phyloP scores from a whole-genome alignment of 495 filamentous ascomycete species.

The Lophiotrema nucula region DNA sequence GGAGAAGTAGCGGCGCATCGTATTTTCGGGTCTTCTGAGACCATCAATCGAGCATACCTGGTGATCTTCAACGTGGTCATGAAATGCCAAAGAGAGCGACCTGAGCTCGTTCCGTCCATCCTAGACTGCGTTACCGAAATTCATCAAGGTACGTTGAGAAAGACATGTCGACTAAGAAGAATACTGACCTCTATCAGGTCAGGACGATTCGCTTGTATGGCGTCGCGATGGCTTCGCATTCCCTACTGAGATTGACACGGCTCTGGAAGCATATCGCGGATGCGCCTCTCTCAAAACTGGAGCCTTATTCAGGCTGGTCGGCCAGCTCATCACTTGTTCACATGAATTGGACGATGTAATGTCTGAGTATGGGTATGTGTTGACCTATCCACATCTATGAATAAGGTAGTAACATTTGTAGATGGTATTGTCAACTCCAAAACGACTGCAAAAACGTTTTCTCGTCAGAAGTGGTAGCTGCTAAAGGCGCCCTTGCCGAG shows the following conservation, averaged over 20 bases:
- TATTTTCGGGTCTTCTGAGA: conserved; percentile 39
- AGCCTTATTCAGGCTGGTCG: conserved; percentile 19
- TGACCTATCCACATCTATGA: background rate
- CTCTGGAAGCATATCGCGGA: conserved; percentile 11
- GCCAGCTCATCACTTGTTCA: conserved; percentile 6
- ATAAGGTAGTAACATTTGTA: background rate
- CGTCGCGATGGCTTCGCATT: conserved; percentile 37
- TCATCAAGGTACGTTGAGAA: conserved; percentile 31
- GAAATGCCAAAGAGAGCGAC: conserved; percentile 23
- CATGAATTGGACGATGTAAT: conserved; percentile 15
- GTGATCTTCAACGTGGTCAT: conserved; percentile 35
- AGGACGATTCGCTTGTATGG: conserved; percentile 42
- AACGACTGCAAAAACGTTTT: conserved; percentile 43
- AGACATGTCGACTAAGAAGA: too few species aligned
- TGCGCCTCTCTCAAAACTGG: conserved; percentile 17
- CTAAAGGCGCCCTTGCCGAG: conserved; percentile 38
- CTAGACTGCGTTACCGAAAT: conserved; percentile 37
- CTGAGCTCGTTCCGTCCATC: conserved; percentile 31
- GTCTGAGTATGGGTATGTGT: conserved; percentile 17
- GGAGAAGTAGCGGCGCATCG: conserved; percentile 38
- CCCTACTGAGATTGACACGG: conserved; percentile 17
- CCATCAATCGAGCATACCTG: conserved; percentile 40
- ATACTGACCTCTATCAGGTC: too few species aligned
- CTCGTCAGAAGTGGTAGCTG: conserved; percentile 37
- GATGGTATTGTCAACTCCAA: conserved; percentile 40